A percentile compares a stretch with the other conserved stretches of the same genome.
Conservation (phyloP, 2,329 filamentous ascomycete species). For the Ceratocystis alfenasii region DNA sequence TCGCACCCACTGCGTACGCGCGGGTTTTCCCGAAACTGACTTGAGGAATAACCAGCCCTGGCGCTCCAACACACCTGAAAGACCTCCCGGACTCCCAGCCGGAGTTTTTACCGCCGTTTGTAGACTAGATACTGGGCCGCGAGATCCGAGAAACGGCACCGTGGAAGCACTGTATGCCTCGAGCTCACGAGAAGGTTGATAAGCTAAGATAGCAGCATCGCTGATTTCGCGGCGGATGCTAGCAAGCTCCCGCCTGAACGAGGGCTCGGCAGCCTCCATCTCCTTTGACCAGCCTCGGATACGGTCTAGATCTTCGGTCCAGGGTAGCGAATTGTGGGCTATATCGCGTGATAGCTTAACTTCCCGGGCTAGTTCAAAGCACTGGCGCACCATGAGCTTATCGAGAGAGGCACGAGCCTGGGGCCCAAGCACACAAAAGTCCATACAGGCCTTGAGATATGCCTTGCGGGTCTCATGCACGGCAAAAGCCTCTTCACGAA, state of each 20-base stretch:
- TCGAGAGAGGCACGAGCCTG: conserved; percentile 77
- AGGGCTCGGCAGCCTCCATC: conserved; percentile 78
- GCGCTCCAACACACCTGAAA: conserved; percentile 55
- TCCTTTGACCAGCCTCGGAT: conserved; percentile 87
- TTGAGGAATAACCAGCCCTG: conserved; percentile 89
- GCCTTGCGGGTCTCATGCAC: conserved; percentile 83
- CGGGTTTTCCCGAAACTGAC: conserved; percentile 73
- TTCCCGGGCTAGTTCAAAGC: conserved; percentile 78
- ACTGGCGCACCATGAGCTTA: conserved; percentile 72
- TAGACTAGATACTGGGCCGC: conserved; percentile 45
- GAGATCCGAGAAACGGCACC: conserved; percentile 70
- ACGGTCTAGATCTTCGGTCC: conserved; percentile 73
- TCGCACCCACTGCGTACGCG: conserved; percentile 76
- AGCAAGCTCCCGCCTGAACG: conserved; percentile 72
- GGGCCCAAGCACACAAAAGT: conserved; percentile 80
- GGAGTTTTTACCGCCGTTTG: conserved; percentile 29
- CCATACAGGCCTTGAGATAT: conserved; percentile 85
- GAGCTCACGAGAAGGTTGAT: conserved; percentile 76
- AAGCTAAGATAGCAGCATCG: conserved; percentile 56
- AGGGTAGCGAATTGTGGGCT: conserved; percentile 51
- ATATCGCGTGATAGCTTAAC: conserved; percentile 61
- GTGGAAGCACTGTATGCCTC: conserved; percentile 88
- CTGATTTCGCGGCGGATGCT: conserved; percentile 70
- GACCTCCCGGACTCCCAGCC: conserved; percentile 15
- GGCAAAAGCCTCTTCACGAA: conserved; percentile 91